phyloP scores from a whole-genome alignment of 1,284 basidiomycete species.

The Cryptococcus sp. region DNA sequence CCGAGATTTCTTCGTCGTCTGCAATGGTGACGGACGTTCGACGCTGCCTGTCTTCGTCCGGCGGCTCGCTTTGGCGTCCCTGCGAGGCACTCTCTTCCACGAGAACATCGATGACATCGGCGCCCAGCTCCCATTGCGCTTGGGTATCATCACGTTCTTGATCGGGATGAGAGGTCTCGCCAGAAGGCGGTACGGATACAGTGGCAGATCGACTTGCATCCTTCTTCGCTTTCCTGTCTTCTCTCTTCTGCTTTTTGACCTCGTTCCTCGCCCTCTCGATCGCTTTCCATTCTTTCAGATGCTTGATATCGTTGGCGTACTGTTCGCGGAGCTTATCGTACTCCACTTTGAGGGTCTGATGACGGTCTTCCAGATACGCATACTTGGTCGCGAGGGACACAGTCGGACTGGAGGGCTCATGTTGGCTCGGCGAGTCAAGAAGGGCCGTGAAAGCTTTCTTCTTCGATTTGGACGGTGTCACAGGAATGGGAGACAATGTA shows the following conservation, averaged over 20 bases:
- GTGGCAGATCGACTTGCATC: background rate
- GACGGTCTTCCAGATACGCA: constrained; percentile 27
- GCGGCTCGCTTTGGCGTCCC: background rate
- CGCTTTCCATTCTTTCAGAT: constrained; percentile 40
- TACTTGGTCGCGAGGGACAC: constrained; percentile 14
- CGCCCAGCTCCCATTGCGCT: background rate
- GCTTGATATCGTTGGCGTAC: constrained; percentile 23
- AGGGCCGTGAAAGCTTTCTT: constrained; percentile 4
- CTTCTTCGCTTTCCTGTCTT: constrained; percentile 16
- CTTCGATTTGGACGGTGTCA: constrained; percentile 15
- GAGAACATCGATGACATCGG: background rate
- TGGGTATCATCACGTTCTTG: background rate
- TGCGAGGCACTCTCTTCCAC: constrained; percentile 17
- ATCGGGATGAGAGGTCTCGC: no score
- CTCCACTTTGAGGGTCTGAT: constrained; percentile 27
- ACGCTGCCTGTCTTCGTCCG: background rate
- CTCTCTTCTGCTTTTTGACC: constrained; percentile 26
- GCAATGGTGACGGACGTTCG: constrained; percentile 1
- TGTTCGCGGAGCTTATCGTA: constrained; percentile 25
- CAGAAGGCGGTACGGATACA: no score
- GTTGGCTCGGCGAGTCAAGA: constrained; percentile 5
- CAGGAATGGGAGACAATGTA: constrained; percentile 12
- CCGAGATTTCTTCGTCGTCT: background rate
- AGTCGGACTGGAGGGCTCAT: constrained; percentile 2
- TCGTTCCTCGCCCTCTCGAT: constrained; percentile 28